These are phyloP conservation scores for Trichoderma gracile DNA, from an alignment of 2,329 filamentous ascomycete genomes.

Conservation along the genomic window DNA sequence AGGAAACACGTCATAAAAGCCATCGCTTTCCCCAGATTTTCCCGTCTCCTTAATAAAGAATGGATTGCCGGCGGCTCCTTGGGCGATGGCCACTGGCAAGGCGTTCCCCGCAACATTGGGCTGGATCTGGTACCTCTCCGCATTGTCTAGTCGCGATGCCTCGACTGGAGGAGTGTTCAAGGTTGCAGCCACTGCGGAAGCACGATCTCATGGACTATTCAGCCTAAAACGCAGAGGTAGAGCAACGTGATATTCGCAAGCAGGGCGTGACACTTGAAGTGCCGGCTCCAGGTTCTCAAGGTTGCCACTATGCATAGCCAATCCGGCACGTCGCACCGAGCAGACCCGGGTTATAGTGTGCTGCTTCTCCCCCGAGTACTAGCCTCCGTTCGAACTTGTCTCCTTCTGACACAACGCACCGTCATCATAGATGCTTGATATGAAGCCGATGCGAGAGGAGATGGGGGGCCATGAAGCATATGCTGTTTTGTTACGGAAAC, in stretches of 20 bases:
- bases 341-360: background rate
- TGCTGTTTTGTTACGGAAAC: background rate
- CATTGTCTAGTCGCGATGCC: background rate
- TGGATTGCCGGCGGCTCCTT: slow-evolving; percentile 18
- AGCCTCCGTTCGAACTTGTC: background rate
- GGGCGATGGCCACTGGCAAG: background rate
- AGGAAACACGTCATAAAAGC: background rate
- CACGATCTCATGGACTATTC: background rate
- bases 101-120: slow-evolving; percentile 15
- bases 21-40: slow-evolving; percentile 19
- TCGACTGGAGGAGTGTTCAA: background rate
- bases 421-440: background rate
- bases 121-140: slow-evolving; percentile 4
- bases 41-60: slow-evolving; percentile 8
- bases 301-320: slow-evolving; percentile 6
- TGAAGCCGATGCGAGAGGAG: background rate
- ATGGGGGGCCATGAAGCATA: background rate
- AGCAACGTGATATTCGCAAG: slow-evolving; percentile 1
- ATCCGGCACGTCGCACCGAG: slow-evolving; percentile 13
- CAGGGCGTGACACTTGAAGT: background rate
- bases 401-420: background rate
- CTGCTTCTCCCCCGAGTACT: background rate
- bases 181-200: background rate
- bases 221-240: slow-evolving; percentile 4
- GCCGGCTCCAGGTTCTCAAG: slow-evolving; percentile 6